Evolutionary conservation across 352 stramenopile species (phyloP).

Genomic region (Phytophthora syringae): DNA sequence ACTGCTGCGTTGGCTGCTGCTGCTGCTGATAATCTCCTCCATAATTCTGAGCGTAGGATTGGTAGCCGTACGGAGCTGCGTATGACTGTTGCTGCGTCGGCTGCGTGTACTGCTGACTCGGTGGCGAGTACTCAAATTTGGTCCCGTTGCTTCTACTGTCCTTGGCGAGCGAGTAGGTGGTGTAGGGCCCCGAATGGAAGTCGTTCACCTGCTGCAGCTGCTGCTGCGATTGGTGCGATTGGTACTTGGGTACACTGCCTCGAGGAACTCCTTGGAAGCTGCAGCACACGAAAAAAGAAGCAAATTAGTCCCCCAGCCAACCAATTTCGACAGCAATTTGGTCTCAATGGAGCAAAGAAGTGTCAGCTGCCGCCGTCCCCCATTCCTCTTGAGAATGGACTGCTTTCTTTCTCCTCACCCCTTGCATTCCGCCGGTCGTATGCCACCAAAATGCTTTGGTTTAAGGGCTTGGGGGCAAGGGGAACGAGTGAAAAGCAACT

Average conservation of each 20-base stretch:
- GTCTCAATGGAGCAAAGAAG: constrained; percentile 25
- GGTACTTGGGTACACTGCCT: constrained; percentile 30
- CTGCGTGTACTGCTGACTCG: constrained; percentile 40
- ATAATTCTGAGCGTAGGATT: constrained; percentile 48
- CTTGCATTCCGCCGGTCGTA: constrained; percentile 32
- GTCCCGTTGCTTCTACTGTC: constrained; percentile 27
- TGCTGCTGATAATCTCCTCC: constrained; percentile 39
- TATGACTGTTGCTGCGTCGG: constrained; percentile 40
- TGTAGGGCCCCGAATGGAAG: constrained; percentile 37
- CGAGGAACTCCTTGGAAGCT: constrained; percentile 42
- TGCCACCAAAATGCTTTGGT: constrained; percentile 22
- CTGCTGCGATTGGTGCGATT: constrained; percentile 38
- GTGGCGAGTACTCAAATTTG: constrained; percentile 38
- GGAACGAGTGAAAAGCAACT: constrained; percentile 21
- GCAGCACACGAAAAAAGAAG: constrained; percentile 9
- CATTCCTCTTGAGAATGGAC: constrained; percentile 25
- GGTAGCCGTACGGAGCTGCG: constrained; percentile 38
- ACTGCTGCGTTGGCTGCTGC: constrained; percentile 44
- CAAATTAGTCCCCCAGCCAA: too few relatives aligned
- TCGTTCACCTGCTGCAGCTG: constrained; percentile 47
- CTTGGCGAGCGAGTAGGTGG: constrained; percentile 42
- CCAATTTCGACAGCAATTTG: constrained; percentile 6
- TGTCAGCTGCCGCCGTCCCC: constrained; percentile 21
- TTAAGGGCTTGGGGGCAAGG: constrained; percentile 25
- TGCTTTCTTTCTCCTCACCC: constrained; percentile 20